Percentiles rank a stretch among this genome's conserved stretches.
These are phyloP conservation scores for Eimeria maxima DNA, from an alignment of 169 alveolate genomes.

Conservation along the genomic window DNA sequence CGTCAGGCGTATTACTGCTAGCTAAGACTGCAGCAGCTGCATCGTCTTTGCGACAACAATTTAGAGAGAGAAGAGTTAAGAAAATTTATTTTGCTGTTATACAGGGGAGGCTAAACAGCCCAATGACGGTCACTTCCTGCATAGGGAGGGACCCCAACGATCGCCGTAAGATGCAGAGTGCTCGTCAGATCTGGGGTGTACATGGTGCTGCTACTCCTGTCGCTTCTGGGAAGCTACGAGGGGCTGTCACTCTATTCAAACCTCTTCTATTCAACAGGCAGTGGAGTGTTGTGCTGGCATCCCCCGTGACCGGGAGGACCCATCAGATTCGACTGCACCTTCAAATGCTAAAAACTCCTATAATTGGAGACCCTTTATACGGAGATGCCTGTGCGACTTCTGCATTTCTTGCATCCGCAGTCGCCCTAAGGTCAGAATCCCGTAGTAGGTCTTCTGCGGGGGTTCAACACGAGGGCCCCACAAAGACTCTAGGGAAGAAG, in stretches of 20 bases:
- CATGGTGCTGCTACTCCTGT: not conserved
- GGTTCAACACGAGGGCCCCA: not conserved
- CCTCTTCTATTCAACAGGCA: conserved; percentile 65
- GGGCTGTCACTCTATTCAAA: conserved; percentile 61
- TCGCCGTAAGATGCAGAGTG: conserved; percentile 75
- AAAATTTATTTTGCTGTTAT: conserved; percentile 76
- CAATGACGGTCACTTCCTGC: conserved; percentile 65
- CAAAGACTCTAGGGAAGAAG: conserved; percentile 3
- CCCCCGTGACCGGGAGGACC: conserved; percentile 82
- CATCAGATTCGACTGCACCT: conserved; percentile 83
- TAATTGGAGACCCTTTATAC: conserved; percentile 77
- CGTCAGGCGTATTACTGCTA: conserved; percentile 77
- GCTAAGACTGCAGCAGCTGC: conserved; percentile 78
- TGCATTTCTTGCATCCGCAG: conserved; percentile 11
- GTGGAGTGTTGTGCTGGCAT: conserved; percentile 62
- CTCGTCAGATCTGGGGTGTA: conserved; percentile 41
- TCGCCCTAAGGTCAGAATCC: conserved; percentile 3
- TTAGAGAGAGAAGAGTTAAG: conserved; percentile 57
- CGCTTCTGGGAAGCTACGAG: conserved; percentile 24
- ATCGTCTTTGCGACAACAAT: conserved; percentile 58
- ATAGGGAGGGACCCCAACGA: conserved; percentile 69
- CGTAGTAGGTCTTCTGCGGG: not conserved
- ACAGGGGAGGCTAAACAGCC: conserved; percentile 33
- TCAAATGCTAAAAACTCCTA: conserved; percentile 68
- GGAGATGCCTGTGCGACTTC: conserved; percentile 62